Evolutionary conservation across 371 early-diverging fungal species (phyloP), one percentile per base, ranked within the genome.

Genomic region (Parasitella parasitica): DNA sequence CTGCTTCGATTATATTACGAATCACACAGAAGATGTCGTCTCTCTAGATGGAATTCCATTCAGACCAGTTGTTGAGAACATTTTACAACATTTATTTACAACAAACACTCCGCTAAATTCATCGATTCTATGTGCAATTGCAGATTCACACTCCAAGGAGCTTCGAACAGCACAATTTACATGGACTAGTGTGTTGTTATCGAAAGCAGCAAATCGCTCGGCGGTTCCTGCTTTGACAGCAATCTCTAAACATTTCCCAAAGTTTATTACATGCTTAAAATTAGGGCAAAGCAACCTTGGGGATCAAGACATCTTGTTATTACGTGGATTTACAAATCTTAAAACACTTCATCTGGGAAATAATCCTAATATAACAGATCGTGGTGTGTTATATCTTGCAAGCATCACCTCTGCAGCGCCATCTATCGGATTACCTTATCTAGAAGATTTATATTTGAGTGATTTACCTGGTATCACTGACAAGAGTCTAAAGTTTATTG

Each of bases 1-100:
- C 28, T 70, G 70, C 35, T 36, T 70, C 43, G 32, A 66, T 24
- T 70, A 63, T 34, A 37, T 70, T 26, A 59, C 46, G 26, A 30
- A 59, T 3, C 62, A 70, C 24, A 62, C 63, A 6, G 39, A 66
- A 36, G 54, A 32, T 12, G 37, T 70, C 15, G 22, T 30, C 1
- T 58, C 62, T 15, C 38, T 70, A 4, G 60, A 63, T 26, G 59
- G 57, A 16, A 16, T 66, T 28, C 60, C 70, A 28, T 70, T 56
- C 54, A 28, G 56, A 4, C 70, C 70, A 5, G 15, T 52, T 16
- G 34, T 66, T 16, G 22, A 58, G 24, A 26, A 52, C 22, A 6
- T 70, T 12, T 8, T 70, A 6, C 12, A 63, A 0, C 39, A 43
- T 16, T 0, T 70, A 18, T 62, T 70, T 27, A 50, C 34, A 1